Conservation (phyloP, 2,329 filamentous ascomycete species). For the Didymella exigua region DNA sequence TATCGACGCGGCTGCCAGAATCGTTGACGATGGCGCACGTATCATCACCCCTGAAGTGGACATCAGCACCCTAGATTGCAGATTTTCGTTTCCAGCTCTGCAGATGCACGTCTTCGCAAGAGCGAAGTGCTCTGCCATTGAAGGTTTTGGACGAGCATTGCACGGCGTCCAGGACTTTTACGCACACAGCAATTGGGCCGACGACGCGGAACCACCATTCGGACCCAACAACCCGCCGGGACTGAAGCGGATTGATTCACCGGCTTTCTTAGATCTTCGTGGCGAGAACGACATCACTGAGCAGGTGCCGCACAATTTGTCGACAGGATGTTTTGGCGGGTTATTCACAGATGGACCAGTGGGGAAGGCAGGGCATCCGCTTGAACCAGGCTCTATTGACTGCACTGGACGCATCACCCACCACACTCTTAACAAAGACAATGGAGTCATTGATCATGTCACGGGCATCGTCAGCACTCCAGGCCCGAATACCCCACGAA, state of each 20-base stretch:
- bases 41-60: slow-evolving; percentile 27
- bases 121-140: slow-evolving; percentile 28
- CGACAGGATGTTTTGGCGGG: slow-evolving; percentile 34
- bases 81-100: slow-evolving; percentile 30
- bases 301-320: slow-evolving; percentile 28
- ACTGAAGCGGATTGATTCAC: slow-evolving; percentile 19
- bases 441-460: slow-evolving; percentile 27
- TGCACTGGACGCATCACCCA: slow-evolving; percentile 34
- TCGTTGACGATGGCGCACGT: slow-evolving; percentile 24
- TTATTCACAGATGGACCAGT: slow-evolving; percentile 31
- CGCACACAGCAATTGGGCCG: slow-evolving; percentile 30
- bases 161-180: slow-evolving; percentile 32
- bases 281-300: slow-evolving; percentile 30
- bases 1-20: slow-evolving; percentile 28
- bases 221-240: slow-evolving; percentile 29
- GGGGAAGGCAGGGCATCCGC: slow-evolving; percentile 30
- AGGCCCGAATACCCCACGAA: slow-evolving; percentile 31
- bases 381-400: slow-evolving; percentile 33
- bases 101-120: slow-evolving; percentile 26
- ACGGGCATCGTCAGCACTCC: slow-evolving; percentile 24
- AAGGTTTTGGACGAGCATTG: slow-evolving; percentile 27
- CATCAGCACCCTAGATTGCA: slow-evolving; percentile 24
- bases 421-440: slow-evolving; percentile 35
- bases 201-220: slow-evolving; percentile 26
- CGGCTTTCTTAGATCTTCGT: slow-evolving; percentile 31